A percentile compares a stretch with the other conserved stretches of the same genome.
phyloP scores from a whole-genome alignment of 1,284 basidiomycete species.

The Heterobasidion irregulare region DNA sequence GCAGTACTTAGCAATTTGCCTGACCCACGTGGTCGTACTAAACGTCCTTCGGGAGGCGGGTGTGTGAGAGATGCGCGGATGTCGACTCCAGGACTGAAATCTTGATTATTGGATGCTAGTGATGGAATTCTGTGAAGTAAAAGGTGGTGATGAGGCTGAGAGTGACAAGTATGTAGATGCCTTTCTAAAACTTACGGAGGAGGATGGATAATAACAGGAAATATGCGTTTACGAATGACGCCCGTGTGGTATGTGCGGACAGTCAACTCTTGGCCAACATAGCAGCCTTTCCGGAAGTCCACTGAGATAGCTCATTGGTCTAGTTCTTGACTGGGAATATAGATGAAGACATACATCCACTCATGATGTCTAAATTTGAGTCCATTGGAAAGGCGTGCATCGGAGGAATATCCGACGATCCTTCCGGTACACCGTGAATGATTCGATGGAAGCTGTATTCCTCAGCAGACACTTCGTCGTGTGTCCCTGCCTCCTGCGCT shows the following conservation, averaged over 20 bases:
- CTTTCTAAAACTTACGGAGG: background rate
- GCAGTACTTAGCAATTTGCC: slow-evolving; percentile 58
- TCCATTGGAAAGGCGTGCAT: slow-evolving; percentile 86
- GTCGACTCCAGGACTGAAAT: slow-evolving; percentile 10
- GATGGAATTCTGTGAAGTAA: background rate
- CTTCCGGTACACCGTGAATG: slow-evolving; percentile 84
- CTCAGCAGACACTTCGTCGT: slow-evolving; percentile 41
- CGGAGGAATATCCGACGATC: slow-evolving; percentile 69
- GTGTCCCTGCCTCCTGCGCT: slow-evolving; percentile 48
- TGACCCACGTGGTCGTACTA: slow-evolving; percentile 46
- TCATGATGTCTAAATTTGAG: slow-evolving; percentile 90
- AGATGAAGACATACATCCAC: slow-evolving; percentile 58
- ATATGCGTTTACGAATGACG: slow-evolving; percentile 83
- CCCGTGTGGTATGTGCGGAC: slow-evolving; percentile 97
- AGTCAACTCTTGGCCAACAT: slow-evolving; percentile 96
- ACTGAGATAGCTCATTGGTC: slow-evolving; percentile 40
- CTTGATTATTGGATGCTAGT: background rate
- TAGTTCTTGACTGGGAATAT: background rate
- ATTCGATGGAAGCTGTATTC: slow-evolving; percentile 79
- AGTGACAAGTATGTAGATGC: background rate
- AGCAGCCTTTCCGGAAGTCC: slow-evolving; percentile 97
- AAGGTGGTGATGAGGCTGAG: background rate
- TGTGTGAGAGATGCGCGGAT: slow-evolving; percentile 12
- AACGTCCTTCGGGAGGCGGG: slow-evolving; percentile 9
- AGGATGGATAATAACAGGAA: slow-evolving; percentile 50